Evolutionary conservation across 352 stramenopile genomes (phyloP), one percentile per base, ranked within the genome.

Genomic region (Pythium aristosporum): DNA sequence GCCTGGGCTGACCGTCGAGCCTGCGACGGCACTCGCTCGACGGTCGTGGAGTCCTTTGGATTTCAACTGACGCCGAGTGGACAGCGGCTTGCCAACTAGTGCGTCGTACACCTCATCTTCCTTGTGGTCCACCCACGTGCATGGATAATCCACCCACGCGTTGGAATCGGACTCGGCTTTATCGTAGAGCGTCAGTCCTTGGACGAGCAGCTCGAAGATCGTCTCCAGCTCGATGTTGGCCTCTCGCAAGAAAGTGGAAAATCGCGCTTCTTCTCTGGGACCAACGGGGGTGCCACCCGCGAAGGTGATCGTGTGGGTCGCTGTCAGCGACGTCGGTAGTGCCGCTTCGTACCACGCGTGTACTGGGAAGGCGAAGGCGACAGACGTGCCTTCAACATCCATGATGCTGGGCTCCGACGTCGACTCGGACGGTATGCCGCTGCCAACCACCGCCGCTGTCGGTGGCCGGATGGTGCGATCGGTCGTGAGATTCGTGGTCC

Each of bases 281-380:
- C 25, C 48, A 2, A 20, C 21, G 37, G 61, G 25, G 20, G 58
- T 21, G 0, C 18, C 25, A 4, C 60, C 37, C 10, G 50, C 58
- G 42, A 80, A 61, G 11, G 67, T 71, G 0, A 75, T 49, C 1
- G 47, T 48, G 20, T 72, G n/a, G 0, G 52, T 71, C 0, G 71
- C 52, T 4, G 57, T 36, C 1, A 70, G 32, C 7, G 64, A 68
- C 12, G 42, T 41, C 3, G 73, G 75, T 2, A 84, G 55, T 8
- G 71, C 73, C 13, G 69, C 50, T 36, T 71, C 69, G 37, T 84
- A 76, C 75, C 75, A 81, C 25, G 67, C 60, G 34, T 72, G 70
- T 2, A 56, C 6, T 0, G 71, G 53, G 44, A 81, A 83, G 3
- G 66, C 75, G 41, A 62, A 84, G n/a, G 65, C 58, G 9, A 76